Evolutionary conservation across 2,329 filamentous ascomycete species (phyloP).

Genomic region (Boeremia exigua): DNA sequence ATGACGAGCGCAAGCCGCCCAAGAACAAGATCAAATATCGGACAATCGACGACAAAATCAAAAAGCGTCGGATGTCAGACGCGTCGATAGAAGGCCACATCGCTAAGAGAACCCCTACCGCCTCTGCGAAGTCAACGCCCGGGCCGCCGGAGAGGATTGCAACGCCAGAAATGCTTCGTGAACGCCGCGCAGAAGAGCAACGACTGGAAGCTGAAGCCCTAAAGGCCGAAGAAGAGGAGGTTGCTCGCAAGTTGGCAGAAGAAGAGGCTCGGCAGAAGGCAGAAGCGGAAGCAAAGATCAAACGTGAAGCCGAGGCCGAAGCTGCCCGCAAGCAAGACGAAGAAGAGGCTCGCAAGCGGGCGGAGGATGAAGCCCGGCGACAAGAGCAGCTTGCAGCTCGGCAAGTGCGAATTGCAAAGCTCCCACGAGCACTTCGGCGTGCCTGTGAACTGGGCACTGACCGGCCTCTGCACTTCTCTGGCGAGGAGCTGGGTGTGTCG

Average conservation of each 20-base stretch:
- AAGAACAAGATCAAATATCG: slow-evolving; percentile 44
- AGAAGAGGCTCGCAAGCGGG: slow-evolving; percentile 37
- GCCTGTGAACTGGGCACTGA: slow-evolving; percentile 47
- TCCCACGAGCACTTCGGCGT: slow-evolving; percentile 45
- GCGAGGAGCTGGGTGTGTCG: slow-evolving; percentile 48
- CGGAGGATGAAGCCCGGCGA: slow-evolving; percentile 38
- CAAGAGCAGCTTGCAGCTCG: slow-evolving; percentile 41
- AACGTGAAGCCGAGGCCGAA: slow-evolving; percentile 41
- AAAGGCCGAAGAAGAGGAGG: slow-evolving; percentile 38
- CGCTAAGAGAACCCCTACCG: slow-evolving; percentile 42
- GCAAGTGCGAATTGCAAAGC: slow-evolving; percentile 42
- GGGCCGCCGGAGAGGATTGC: slow-evolving; percentile 43
- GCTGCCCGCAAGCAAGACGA: slow-evolving; percentile 40
- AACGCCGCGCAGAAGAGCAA: slow-evolving; percentile 44
- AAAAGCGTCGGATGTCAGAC: slow-evolving; percentile 41
- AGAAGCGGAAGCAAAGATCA: slow-evolving; percentile 40
- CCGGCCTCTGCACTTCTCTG: slow-evolving; percentile 48
- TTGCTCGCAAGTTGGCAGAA: slow-evolving; percentile 36
- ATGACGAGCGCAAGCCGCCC: slow-evolving; percentile 40
- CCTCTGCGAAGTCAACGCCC: slow-evolving; percentile 45
- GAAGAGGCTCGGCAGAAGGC: slow-evolving; percentile 35
- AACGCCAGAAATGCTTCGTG: slow-evolving; percentile 43
- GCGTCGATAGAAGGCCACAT: slow-evolving; percentile 38
- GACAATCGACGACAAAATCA: slow-evolving; percentile 41
- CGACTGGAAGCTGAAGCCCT: slow-evolving; percentile 35